Evolutionary conservation across 1,284 basidiomycete genomes (phyloP), one percentile per base, ranked within the genome.

Genomic region (Malassezia slooffiae): DNA sequence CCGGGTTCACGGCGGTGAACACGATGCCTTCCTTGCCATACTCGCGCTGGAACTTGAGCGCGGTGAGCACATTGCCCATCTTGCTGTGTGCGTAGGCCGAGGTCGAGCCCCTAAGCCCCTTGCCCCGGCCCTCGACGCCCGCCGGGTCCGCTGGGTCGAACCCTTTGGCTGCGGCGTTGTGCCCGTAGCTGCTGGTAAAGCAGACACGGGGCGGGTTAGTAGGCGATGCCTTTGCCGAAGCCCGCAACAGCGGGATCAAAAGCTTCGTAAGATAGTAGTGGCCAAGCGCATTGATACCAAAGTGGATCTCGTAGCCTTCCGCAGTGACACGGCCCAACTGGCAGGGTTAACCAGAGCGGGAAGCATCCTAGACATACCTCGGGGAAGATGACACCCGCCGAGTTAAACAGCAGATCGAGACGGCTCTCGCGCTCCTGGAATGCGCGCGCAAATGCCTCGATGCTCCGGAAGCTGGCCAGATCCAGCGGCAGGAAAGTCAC

Each of bases 251-350:
- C 0, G 58, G 60, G 0, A 60, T 27, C 2, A 60, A 38, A 0
- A 57, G 34, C 7, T 47, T 38, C 0, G 55, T 27, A 2, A 62
- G 35, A 8, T 55, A 57, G 30, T 60, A 56, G 15, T 57, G 59
- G 0, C 57, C 58, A 0, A 64, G 34, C 1, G 52, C 55, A 19
- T 64, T 64, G 5, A 53, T 59, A 2, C 56, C 60, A 9, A 45
- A 41, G 45, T 62, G 60, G 20, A 55, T 41, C 29, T 64, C 61
- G 35, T 54, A 53, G 2, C 55, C 57, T 5, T 64, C 48, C 5
- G 26, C 37, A 1, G 58, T 54, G 6, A 4, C 21, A 4, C 45
- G 40, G 2, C 24, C 22, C 6, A 40, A 35, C 4, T 27, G 7
- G 24, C 12, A 7, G 12, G 24, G 24, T 26, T 12, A 12, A n/a